These are phyloP conservation scores for Coniochaeta sp. DNA, from an alignment of 2,329 filamentous ascomycete species.

Conservation along the genomic window DNA sequence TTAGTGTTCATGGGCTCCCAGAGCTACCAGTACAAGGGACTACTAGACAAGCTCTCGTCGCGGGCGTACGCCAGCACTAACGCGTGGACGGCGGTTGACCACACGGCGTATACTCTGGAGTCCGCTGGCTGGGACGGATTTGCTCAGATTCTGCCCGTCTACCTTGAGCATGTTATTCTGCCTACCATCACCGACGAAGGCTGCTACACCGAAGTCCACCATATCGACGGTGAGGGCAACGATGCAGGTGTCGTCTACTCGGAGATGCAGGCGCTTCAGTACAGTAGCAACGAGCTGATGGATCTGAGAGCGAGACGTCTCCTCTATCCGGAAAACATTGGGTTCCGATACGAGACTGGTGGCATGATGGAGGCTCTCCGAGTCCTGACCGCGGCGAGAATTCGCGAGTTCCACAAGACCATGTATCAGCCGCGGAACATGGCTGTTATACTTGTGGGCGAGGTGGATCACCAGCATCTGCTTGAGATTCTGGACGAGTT, in stretches of 20 bases:
- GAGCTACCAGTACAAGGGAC: constrained; percentile 88
- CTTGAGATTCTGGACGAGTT: constrained; percentile 79
- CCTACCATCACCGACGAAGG: constrained; percentile 89
- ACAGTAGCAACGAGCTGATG: constrained; percentile 78
- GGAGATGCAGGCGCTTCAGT: constrained; percentile 96
- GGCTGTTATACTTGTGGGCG: constrained; percentile 84
- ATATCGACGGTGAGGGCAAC: constrained; percentile 86
- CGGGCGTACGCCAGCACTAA: constrained; percentile 92
- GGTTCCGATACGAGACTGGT: constrained; percentile 96
- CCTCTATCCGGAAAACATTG: constrained; percentile 81
- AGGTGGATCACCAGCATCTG: constrained; percentile 76
- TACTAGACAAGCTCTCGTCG: constrained; percentile 89
- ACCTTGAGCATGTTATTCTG: constrained; percentile 87
- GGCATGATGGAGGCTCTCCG: constrained; percentile 91
- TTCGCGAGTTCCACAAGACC: constrained; percentile 86
- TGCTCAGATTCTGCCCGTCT: constrained; percentile 86
- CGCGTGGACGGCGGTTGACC: constrained; percentile 93
- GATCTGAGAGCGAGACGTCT: constrained; percentile 73
- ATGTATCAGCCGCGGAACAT: constrained; percentile 99
- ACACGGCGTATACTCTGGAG: constrained; percentile 92
- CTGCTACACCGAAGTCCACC: constrained; percentile 93
- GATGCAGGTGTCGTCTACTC: constrained; percentile 98
- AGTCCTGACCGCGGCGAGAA: constrained; percentile 78
- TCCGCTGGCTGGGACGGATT: constrained; percentile 97
- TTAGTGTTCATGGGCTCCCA: constrained; percentile 86